Evolutionary conservation across 768 basidiomycete genomes (phyloP).

Genomic region (Austroboletus festivus): DNA sequence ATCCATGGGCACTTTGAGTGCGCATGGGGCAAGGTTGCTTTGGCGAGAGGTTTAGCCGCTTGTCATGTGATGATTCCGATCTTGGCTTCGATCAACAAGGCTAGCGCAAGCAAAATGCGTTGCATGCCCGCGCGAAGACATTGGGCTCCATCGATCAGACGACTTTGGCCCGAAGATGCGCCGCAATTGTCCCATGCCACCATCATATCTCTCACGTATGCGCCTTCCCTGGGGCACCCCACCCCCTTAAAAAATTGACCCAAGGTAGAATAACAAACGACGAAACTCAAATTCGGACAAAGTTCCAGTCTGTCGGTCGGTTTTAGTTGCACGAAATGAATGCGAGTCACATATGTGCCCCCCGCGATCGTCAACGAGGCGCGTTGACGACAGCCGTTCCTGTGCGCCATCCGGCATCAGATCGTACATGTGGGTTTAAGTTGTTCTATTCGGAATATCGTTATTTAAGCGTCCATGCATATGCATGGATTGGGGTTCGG

Average conservation of each 20-base stretch:
- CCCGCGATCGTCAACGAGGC: no score
- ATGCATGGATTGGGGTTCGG: no score
- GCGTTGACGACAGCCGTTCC: no score
- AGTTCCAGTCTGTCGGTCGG: no score
- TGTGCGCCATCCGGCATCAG: no score
- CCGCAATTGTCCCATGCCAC: neutral
- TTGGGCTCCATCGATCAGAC: neutral
- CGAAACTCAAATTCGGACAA: neutral
- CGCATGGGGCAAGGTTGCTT: neutral
- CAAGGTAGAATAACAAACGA: neutral
- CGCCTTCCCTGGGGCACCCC: neutral
- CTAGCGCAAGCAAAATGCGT: constrained; percentile 1
- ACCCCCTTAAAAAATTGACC: neutral
- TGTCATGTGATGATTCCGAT: neutral
- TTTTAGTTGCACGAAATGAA: no score
- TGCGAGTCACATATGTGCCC: no score
- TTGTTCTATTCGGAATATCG: no score
- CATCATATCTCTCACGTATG: neutral
- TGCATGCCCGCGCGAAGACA: neutral
- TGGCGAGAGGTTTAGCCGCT: neutral
- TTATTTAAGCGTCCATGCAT: no score
- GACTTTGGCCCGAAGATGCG: neutral
- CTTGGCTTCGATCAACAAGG: constrained; percentile 7
- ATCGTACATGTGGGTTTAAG: no score
- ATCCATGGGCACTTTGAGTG: neutral